Percentiles rank a stretch among this genome's conserved stretches.
Conservation (phyloP, 208 protist genomes). For the Herpetomonas tarakana region DNA sequence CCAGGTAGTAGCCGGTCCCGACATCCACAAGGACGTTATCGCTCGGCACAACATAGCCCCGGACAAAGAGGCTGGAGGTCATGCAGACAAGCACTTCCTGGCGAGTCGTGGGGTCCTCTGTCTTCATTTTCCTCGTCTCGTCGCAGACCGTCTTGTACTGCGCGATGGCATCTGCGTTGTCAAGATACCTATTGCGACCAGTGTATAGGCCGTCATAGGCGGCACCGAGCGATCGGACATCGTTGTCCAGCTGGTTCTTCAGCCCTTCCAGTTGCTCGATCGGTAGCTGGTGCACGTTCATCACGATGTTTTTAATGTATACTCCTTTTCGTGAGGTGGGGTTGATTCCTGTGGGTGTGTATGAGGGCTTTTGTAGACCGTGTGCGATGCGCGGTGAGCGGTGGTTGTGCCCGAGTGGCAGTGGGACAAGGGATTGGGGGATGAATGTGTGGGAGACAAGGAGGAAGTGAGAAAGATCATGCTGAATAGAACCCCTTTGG, state of each 20-base stretch:
- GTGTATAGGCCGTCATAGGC: constrained; percentile 81
- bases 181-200: constrained; percentile 67
- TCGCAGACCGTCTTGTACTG: constrained; percentile 64
- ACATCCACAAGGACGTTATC: constrained; percentile 83
- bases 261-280: constrained; percentile 87
- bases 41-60: constrained; percentile 58
- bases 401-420: too few species aligned
- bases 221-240: constrained; percentile 66
- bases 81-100: constrained; percentile 81
- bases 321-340: not conserved
- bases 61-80: constrained; percentile 77
- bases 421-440: too few species aligned
- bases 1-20: constrained; percentile 85
- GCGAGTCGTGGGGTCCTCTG: constrained; percentile 7
- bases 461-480: too few species aligned
- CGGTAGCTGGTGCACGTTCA: constrained; percentile 78
- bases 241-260: constrained; percentile 81
- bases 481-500: too few species aligned
- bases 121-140: constrained; percentile 25
- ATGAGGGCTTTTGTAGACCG: not conserved
- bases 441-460: too few species aligned
- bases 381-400: too few species aligned
- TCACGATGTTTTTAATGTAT: constrained; percentile 12
- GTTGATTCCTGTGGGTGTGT: not conserved
- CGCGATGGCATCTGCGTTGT: constrained; percentile 71